Conservation (phyloP, 2,329 filamentous ascomycete species). For the Orbilia blumenaviensis region DNA sequence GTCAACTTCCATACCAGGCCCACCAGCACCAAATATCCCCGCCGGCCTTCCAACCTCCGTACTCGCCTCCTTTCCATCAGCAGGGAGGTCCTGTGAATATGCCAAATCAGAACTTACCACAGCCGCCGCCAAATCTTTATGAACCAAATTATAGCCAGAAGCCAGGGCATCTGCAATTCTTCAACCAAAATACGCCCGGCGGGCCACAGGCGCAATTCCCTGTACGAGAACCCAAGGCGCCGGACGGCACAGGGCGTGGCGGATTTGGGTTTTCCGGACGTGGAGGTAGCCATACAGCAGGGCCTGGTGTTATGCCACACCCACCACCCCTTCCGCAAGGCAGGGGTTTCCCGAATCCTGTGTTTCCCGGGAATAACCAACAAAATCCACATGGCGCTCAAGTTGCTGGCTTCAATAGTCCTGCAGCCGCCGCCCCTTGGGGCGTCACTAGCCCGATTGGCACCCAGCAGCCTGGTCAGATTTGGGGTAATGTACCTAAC, state of each 20-base stretch:
- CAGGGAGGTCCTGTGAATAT: slow-evolving; percentile 17
- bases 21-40: slow-evolving; percentile 40
- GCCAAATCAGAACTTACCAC: slow-evolving; percentile 24
- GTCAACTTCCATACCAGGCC: slow-evolving; percentile 8
- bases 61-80: slow-evolving; percentile 23
- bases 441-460: slow-evolving; percentile 42
- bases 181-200: slow-evolving; percentile 23
- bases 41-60: slow-evolving; percentile 32
- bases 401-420: slow-evolving; percentile 44
- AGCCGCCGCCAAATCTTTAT: slow-evolving; percentile 20
- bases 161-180: slow-evolving; percentile 33
- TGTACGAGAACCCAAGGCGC: slow-evolving; percentile 43
- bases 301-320: slow-evolving; percentile 17
- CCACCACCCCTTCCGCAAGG: slow-evolving; percentile 24
- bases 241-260: slow-evolving; percentile 43
- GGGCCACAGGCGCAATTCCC: slow-evolving; percentile 28
- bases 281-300: slow-evolving; percentile 8
- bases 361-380: slow-evolving; percentile 35
- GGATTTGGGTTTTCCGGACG: slow-evolving; percentile 43
- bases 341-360: slow-evolving; percentile 26
- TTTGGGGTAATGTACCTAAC: slow-evolving; percentile 36
- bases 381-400: slow-evolving; percentile 29
- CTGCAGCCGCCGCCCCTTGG: slow-evolving; percentile 47
- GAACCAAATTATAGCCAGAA: slow-evolving; percentile 51
- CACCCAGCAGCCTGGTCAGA: slow-evolving; percentile 33